A percentile compares a stretch with the other conserved stretches of the same genome.
Conservation (phyloP, 257 asterid species). For the Salvia splendens region DNA sequence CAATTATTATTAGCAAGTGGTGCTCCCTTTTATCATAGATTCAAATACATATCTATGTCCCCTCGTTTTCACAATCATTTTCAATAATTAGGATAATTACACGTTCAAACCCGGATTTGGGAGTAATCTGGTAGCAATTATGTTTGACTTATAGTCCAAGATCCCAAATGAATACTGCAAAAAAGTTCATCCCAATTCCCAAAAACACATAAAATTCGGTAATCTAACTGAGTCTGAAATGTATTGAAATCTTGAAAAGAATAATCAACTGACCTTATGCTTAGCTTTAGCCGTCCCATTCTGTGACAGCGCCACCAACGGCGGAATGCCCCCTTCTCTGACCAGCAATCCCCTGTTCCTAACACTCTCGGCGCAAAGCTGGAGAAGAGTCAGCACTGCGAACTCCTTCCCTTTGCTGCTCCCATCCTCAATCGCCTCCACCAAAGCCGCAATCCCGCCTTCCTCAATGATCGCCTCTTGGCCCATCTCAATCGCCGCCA, state of each 20-base stretch:
- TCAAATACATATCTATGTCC: constrained; percentile 21
- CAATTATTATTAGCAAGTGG: constrained; percentile 13
- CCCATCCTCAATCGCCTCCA: constrained; percentile 87
- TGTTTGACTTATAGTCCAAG: constrained; percentile 2
- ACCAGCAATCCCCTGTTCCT: constrained; percentile 80
- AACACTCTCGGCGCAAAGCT: constrained; percentile 73
- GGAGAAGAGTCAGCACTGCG: constrained; percentile 80
- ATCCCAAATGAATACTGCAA: not conserved
- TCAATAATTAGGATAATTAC: constrained; percentile 25
- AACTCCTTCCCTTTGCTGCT: constrained; percentile 86
- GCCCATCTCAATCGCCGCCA: constrained; percentile 68
- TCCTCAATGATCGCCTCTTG: constrained; percentile 76
- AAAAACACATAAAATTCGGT: not conserved
- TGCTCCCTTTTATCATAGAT: constrained; percentile 3
- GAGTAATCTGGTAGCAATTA: constrained; percentile 8
- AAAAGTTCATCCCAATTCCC: not conserved
- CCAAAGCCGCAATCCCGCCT: constrained; percentile 83
- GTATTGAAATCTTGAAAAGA: not conserved
- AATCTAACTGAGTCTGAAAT: constrained; percentile 9
- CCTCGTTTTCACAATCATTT: constrained; percentile 28
- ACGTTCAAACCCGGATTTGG: constrained; percentile 9
- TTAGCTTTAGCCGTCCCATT: constrained; percentile 85
- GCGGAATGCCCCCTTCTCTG: constrained; percentile 96
- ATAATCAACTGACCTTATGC: constrained; percentile 64
- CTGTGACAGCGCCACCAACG: constrained; percentile 91